These are phyloP conservation scores for Linnemannia exigua DNA, from an alignment of 192 early-diverging fungal species.

Conservation along the genomic window DNA sequence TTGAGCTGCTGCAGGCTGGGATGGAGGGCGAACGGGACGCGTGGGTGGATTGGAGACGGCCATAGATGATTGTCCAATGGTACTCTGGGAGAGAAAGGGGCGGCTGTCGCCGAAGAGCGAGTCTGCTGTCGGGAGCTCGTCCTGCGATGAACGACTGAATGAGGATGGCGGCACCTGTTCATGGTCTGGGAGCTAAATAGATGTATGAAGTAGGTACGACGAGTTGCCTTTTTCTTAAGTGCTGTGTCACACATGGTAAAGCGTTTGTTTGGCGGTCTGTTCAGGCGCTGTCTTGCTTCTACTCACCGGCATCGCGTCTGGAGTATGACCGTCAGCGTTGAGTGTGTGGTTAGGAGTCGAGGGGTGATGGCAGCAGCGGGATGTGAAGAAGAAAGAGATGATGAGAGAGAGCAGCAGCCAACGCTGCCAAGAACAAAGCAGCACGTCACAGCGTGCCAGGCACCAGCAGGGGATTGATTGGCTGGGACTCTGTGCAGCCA, in stretches of 20 bases:
- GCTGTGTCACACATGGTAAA: background rate
- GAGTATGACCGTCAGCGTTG: too few species aligned
- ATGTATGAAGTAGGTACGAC: background rate
- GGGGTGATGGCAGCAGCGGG: background rate
- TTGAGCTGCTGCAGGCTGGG: background rate
- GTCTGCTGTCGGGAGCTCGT: slow-evolving; percentile 40
- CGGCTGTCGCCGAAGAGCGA: slow-evolving; percentile 26
- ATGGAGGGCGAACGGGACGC: background rate
- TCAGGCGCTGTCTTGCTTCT: too few species aligned
- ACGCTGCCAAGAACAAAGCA: too few species aligned
- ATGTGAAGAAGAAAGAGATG: background rate
- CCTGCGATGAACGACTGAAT: background rate
- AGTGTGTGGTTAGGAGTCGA: too few species aligned
- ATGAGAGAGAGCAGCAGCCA: too few species aligned
- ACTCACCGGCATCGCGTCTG: too few species aligned
- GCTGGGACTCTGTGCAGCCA: too few species aligned
- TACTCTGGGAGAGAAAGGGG: slow-evolving; percentile 5
- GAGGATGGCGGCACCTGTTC: background rate
- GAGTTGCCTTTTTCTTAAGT: background rate
- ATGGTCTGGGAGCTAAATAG: background rate
- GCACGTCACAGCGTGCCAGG: too few species aligned
- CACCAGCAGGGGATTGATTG: too few species aligned
- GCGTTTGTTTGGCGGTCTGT: background rate
- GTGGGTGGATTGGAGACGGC: background rate
- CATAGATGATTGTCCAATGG: background rate